Evolutionary conservation across 208 protist genomes (phyloP).

Genomic region (Herpetomonas samuelpessoai): DNA sequence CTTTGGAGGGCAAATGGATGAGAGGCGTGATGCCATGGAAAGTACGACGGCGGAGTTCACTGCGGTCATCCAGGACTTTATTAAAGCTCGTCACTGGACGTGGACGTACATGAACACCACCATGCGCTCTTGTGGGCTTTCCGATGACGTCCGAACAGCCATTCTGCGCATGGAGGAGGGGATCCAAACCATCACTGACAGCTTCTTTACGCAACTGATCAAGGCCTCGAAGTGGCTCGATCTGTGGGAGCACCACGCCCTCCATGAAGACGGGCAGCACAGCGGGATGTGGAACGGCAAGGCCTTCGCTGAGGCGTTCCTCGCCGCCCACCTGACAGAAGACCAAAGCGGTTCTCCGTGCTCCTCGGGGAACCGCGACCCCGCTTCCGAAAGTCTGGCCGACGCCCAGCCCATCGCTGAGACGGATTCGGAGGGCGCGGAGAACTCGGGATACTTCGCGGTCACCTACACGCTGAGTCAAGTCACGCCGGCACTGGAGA

Average conservation of each 20-base stretch:
- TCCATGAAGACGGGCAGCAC: neutral
- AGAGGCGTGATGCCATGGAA: slow-evolving; percentile 15
- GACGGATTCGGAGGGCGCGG: too few species aligned
- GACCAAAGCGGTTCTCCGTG: too few species aligned
- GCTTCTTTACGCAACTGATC: slow-evolving; percentile 8
- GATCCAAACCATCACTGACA: slow-evolving; percentile 27
- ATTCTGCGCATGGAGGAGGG: slow-evolving; percentile 21
- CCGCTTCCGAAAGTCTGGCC: too few species aligned
- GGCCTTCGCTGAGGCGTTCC: neutral
- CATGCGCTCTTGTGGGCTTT: slow-evolving; percentile 24
- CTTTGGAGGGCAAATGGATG: slow-evolving; percentile 27
- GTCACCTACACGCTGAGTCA: slow-evolving; percentile 12
- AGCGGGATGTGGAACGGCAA: neutral
- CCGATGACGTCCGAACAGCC: slow-evolving; percentile 16
- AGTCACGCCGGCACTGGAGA: slow-evolving; percentile 7
- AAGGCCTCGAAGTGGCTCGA: slow-evolving; percentile 3
- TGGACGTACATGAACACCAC: slow-evolving; percentile 45
- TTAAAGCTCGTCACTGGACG: slow-evolving; percentile 30
- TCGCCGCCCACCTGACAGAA: too few species aligned
- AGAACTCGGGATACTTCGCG: too few species aligned
- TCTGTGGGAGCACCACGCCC: neutral
- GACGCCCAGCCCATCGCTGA: too few species aligned
- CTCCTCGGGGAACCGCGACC: too few species aligned
- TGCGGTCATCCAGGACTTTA: slow-evolving; percentile 19
- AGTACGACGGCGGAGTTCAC: slow-evolving; percentile 16